Base-by-base conservation (phyloP, 352 stramenopile species). In the Pythium brachiatum region DNA sequence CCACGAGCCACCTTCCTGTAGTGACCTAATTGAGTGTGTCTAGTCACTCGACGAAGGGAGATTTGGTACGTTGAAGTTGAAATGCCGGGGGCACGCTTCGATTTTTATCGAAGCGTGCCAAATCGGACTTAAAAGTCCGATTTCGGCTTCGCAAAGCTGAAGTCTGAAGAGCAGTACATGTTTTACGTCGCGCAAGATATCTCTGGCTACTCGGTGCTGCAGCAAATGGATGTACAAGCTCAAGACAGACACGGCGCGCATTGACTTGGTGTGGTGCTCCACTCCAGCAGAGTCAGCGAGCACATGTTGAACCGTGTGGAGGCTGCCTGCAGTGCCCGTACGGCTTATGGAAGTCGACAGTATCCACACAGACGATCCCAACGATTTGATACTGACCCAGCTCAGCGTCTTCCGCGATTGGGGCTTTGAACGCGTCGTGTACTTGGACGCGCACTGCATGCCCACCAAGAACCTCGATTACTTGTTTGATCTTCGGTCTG, bases 381-480 rank as follows among this genome's bases (percentile, higher is more conserved):
- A 48, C 21, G 74, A 57, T 58, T 26, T 38, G 3, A 74, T 57
- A 36, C 53, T 76, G 12, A 76, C 66, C 11, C 74, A 76, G 38
- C 56, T 76, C n/a, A 58, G 64, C 7, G 65, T 62, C 29, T 76
- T 76, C 55, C 48, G 69, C 66, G 66, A 76, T 6, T 72, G 66
- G 56, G 65, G 70, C 1, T 76, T 74, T 53, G 62, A 74, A 32
- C 60, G 65, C 3, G 62, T 76, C 15, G 51, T 76, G 31, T 74
- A 61, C 38, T 23, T 76, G 18, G 70, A 76, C 43, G 62, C 66
- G 13, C 66, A 76, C 46, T 51, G 66, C 1, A 53, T 71, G 15
- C 53, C 61, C 2, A 54, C 72, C 44, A 36, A 57, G 21, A 76
- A 71, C 46, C 60, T 76, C 23, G 70, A 76, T 34, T 62, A 76